These are phyloP conservation scores for Oenanthe sinensis DNA, from an alignment of 129 eudicot genomes.

Conservation along the genomic window DNA sequence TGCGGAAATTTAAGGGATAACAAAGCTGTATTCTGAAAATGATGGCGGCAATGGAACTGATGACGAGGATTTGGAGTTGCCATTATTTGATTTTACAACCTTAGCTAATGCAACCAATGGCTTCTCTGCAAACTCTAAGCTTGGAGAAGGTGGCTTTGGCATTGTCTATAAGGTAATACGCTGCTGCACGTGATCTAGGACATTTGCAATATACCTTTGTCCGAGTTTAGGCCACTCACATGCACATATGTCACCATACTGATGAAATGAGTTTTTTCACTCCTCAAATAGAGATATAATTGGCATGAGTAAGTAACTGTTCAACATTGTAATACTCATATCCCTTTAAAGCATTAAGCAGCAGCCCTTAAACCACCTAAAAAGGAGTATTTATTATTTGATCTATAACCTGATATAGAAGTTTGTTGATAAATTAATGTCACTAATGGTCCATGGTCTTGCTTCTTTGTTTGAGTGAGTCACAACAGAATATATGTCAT, in stretches of 20 bases:
- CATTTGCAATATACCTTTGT: neutral
- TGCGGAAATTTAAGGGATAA: neutral
- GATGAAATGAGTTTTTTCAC: neutral
- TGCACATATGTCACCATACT: neutral
- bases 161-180: constrained; percentile 37
- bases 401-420: neutral
- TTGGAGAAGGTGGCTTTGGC: constrained; percentile 63
- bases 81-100: constrained; percentile 26
- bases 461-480: neutral
- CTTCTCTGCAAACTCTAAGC: constrained; percentile 32
- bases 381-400: too few relatives aligned
- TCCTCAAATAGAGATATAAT: neutral
- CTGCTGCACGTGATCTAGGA: neutral
- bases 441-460: neutral
- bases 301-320: neutral
- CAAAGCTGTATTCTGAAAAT: constrained; percentile 1
- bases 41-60: constrained; percentile 13
- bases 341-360: neutral
- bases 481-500: neutral
- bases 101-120: constrained; percentile 36
- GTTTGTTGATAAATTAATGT: neutral
- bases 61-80: constrained; percentile 39
- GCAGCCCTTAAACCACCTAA: too few relatives aligned
- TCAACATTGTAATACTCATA: neutral
- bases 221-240: neutral